Conservation (phyloP, 2,329 filamentous ascomycete species). For the Penicillium sp. region DNA sequence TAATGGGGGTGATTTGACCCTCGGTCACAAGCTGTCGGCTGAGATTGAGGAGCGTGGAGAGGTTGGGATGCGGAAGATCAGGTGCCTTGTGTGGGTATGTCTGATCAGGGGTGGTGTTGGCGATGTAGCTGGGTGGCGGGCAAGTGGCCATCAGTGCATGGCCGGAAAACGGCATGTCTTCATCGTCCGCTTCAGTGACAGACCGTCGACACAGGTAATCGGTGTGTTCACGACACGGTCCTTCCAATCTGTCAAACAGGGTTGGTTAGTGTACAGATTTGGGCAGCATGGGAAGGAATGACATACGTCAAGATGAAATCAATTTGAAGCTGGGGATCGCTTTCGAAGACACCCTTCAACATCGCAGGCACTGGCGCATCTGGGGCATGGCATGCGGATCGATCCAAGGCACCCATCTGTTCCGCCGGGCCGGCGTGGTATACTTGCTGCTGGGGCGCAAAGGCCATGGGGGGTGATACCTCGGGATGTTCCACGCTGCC, state of each 20-base stretch:
- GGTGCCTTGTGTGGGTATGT: conserved; percentile 71
- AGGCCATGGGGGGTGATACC: conserved; percentile 28
- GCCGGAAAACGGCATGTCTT: conserved; percentile 67
- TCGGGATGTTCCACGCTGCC: conserved; percentile 28
- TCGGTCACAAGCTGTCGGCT: conserved; percentile 80
- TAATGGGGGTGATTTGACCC: conserved; percentile 83
- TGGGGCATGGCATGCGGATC: conserved; percentile 17
- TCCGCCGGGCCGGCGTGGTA: conserved; percentile 25
- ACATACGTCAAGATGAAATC: conserved; percentile 51
- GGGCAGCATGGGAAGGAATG: neutral
- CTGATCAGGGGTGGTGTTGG: conserved; percentile 52
- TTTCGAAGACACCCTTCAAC: conserved; percentile 44
- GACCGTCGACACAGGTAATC: conserved; percentile 88
- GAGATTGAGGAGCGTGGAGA: conserved; percentile 79
- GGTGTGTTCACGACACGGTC: conserved; percentile 49
- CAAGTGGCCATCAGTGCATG: conserved; percentile 93
- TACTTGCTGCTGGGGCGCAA: conserved; percentile 24
- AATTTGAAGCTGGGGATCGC: conserved; percentile 47
- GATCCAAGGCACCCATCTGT: conserved; percentile 25
- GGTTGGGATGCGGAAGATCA: conserved; percentile 72
- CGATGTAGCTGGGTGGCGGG: conserved; percentile 68
- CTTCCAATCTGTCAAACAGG: conserved; percentile 55
- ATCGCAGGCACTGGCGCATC: conserved; percentile 23
- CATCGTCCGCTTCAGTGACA: conserved; percentile 57
- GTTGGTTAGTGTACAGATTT: neutral